Evolutionary conservation across 495 filamentous ascomycete species (phyloP).

Genomic region (Aspergillus leporis): DNA sequence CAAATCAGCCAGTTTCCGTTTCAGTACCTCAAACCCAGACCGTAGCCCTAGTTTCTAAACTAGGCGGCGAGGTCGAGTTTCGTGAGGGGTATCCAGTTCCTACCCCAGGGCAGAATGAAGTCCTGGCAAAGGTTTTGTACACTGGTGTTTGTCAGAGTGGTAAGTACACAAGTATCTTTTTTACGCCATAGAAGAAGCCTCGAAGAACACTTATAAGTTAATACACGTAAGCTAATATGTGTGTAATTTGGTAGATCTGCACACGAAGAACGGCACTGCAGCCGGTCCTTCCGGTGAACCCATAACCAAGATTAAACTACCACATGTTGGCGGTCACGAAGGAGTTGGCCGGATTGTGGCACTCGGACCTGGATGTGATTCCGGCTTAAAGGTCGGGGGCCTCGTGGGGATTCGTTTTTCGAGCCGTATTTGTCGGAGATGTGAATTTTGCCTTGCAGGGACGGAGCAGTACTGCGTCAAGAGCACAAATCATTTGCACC

Average conservation of each 20-base stretch:
- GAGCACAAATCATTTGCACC: conserved; percentile 50
- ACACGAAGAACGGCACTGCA: conserved; percentile 48
- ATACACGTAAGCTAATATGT: no score
- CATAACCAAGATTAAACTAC: conserved; percentile 49
- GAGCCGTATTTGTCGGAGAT: conserved; percentile 48
- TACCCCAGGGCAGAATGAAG: conserved; percentile 43
- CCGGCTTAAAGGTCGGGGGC: conserved; percentile 37
- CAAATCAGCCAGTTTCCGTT: not conserved
- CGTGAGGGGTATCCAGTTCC: conserved; percentile 49
- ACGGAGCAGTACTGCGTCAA: conserved; percentile 47
- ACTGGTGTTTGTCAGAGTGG: conserved; percentile 52
- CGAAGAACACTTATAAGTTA: no score
- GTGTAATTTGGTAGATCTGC: conserved; percentile 35
- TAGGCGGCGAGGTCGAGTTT: conserved; percentile 48
- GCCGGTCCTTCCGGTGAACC: conserved; percentile 44
- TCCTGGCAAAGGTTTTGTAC: conserved; percentile 51
- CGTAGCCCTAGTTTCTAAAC: conserved; percentile 43
- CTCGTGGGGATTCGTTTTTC: conserved; percentile 50
- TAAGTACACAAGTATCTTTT: conserved; percentile 15
- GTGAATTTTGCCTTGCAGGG: conserved; percentile 49
- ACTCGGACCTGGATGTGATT: conserved; percentile 34
- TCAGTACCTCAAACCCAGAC: conserved; percentile 45
- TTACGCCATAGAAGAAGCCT: not conserved
- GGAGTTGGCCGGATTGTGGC: conserved; percentile 47
- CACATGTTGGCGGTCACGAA: conserved; percentile 52